Evolutionary conservation across 2,329 filamentous ascomycete genomes (phyloP).

Genomic region (Metarhizium album): DNA sequence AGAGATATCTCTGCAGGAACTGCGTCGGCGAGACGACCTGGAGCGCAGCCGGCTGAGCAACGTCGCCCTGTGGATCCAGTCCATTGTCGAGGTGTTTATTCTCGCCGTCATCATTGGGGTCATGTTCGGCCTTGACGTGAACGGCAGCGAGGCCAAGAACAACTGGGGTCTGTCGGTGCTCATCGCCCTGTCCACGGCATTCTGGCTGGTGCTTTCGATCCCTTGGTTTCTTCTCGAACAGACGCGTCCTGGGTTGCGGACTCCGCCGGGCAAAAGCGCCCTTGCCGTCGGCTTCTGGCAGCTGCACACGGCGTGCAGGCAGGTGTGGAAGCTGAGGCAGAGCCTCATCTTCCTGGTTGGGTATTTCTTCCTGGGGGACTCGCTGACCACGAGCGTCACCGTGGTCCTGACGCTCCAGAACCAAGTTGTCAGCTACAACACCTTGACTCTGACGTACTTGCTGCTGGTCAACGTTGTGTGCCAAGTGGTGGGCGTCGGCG

Average conservation of each 20-base stretch:
- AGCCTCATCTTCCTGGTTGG: slow-evolving; percentile 54
- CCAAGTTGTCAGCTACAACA: slow-evolving; percentile 52
- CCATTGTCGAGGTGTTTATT: slow-evolving; percentile 49
- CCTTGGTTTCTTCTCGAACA: slow-evolving; percentile 61
- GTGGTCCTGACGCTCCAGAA: slow-evolving; percentile 58
- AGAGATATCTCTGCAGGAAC: slow-evolving; percentile 45
- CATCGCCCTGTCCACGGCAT: slow-evolving; percentile 52
- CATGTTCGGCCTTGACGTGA: slow-evolving; percentile 49
- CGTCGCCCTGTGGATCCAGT: slow-evolving; percentile 53
- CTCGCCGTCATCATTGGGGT: slow-evolving; percentile 54
- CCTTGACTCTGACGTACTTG: slow-evolving; percentile 53
- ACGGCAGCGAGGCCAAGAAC: slow-evolving; percentile 50
- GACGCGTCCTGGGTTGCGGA: slow-evolving; percentile 43
- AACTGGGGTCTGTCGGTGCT: slow-evolving; percentile 56
- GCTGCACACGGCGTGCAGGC: slow-evolving; percentile 42
- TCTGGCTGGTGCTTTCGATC: slow-evolving; percentile 52
- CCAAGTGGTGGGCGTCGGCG: slow-evolving; percentile 50
- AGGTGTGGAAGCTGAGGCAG: slow-evolving; percentile 56
- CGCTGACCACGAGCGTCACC: slow-evolving; percentile 58
- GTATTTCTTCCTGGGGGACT: slow-evolving; percentile 61
- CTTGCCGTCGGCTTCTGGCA: slow-evolving; percentile 52
- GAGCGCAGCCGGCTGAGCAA: slow-evolving; percentile 55
- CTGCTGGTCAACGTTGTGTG: slow-evolving; percentile 54
- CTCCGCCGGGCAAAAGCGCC: slow-evolving; percentile 30
- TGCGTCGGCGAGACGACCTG: slow-evolving; percentile 49